A percentile compares a stretch with the other conserved stretches of the same genome.
Evolutionary conservation across 1,284 basidiomycete genomes (phyloP).

Genomic region (Coniferiporia sulphurascens): DNA sequence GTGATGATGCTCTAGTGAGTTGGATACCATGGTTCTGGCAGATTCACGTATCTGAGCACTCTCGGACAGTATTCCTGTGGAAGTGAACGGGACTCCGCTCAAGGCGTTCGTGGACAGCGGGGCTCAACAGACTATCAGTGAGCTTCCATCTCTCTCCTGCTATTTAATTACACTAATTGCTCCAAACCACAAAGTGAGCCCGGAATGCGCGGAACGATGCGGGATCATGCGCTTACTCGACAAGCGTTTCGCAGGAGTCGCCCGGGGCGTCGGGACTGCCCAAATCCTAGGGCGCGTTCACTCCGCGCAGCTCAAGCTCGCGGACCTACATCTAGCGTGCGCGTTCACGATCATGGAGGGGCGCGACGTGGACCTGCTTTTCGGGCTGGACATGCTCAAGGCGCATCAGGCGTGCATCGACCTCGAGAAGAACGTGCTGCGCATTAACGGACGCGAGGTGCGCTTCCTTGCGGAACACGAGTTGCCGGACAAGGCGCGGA

Average conservation of each 20-base stretch:
- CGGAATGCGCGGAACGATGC: constrained; percentile 90
- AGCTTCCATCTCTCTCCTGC: constrained; percentile 29
- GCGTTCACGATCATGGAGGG: constrained; percentile 97
- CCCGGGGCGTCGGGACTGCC: constrained; percentile 93
- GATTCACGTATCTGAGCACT: constrained; percentile 4
- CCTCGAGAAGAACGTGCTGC: constrained; percentile 79
- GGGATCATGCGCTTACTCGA: constrained; percentile 94
- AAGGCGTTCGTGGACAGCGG: constrained; percentile 99
- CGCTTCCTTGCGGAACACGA: constrained; percentile 92
- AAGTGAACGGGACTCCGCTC: constrained; percentile 87
- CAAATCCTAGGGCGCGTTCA: constrained; percentile 94
- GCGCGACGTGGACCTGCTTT: constrained; percentile 85
- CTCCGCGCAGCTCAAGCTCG: constrained; percentile 87
- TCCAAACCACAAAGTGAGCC: constrained; percentile 63
- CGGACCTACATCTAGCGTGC: constrained; percentile 81
- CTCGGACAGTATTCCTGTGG: constrained; percentile 63
- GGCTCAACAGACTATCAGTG: constrained; percentile 94
- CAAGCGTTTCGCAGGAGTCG: constrained; percentile 83
- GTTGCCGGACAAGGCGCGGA: constrained; percentile 75
- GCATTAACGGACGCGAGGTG: constrained; percentile 86
- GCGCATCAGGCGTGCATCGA: constrained; percentile 96
- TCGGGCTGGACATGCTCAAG: constrained; percentile 98
- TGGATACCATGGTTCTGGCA: constrained; percentile 14
- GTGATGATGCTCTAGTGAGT: constrained; percentile 95
- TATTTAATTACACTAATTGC: constrained; percentile 13